phyloP scores from a whole-genome alignment of 2,329 filamentous ascomycete genomes.

The Drechslerella stenobrocha region DNA sequence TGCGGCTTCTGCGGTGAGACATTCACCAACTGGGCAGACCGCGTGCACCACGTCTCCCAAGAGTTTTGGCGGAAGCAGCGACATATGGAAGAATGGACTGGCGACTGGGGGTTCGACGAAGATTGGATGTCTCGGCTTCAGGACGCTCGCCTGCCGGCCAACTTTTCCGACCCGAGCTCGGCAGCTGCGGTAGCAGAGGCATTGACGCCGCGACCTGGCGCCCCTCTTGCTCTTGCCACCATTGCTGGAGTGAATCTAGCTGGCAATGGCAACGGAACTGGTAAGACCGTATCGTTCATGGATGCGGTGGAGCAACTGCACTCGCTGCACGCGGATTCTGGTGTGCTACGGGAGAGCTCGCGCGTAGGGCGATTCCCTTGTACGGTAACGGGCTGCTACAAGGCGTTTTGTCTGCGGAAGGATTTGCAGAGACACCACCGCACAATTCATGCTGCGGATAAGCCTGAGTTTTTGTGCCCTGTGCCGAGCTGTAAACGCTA shows the following conservation, averaged over 20 bases:
- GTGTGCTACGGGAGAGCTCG: constrained; percentile 15
- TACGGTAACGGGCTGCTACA: constrained; percentile 15
- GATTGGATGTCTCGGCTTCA: constrained; percentile 44
- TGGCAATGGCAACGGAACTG: background rate
- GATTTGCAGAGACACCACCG: constrained; percentile 35
- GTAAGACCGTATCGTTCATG: constrained; percentile 10
- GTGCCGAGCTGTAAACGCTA: constrained; percentile 34
- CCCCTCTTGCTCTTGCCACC: constrained; percentile 2
- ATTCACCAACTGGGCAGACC: constrained; percentile 38
- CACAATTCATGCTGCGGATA: constrained; percentile 39
- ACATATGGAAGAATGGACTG: constrained; percentile 41
- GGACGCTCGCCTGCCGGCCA: constrained; percentile 36
- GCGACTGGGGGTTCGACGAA: constrained; percentile 46
- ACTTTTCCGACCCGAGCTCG: constrained; percentile 2
- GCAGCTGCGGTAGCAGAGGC: too few relatives aligned
- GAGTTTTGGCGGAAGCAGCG: constrained; percentile 47
- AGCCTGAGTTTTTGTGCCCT: constrained; percentile 40
- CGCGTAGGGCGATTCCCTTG: constrained; percentile 29
- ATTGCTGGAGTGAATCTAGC: constrained; percentile 7
- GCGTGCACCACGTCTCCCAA: constrained; percentile 40
- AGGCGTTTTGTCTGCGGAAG: constrained; percentile 41
- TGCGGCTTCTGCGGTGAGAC: constrained; percentile 46
- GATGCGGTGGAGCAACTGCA: constrained; percentile 14
- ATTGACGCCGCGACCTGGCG: background rate
- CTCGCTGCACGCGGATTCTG: constrained; percentile 7